Conservation (phyloP, 768 basidiomycete species). For the Agrocybe praecox region DNA sequence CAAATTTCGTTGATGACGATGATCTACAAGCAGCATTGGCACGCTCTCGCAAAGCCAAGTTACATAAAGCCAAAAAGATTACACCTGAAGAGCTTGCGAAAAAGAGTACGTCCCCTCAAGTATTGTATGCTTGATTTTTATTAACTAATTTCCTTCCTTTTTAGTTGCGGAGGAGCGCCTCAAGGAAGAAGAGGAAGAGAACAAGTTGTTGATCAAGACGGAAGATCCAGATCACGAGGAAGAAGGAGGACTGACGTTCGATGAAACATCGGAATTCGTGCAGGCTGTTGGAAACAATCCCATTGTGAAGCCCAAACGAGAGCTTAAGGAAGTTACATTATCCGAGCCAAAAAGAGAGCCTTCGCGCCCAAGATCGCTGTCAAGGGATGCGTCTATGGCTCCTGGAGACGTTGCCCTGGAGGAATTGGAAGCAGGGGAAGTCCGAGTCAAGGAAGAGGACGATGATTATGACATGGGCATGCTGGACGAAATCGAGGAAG, state of each 20-base stretch:
- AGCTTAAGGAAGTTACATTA: conserved; percentile 37
- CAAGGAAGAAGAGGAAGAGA: conserved; percentile 47
- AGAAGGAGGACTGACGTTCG: conserved; percentile 77
- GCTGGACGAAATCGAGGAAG: conserved; percentile 76
- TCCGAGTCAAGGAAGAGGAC: conserved; percentile 71
- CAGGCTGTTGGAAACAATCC: conserved; percentile 78
- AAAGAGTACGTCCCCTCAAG: conserved; percentile 53
- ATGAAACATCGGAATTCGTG: conserved; percentile 97
- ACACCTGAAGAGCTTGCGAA: conserved; percentile 83
- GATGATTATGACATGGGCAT: conserved; percentile 72
- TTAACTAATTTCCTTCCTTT: conserved; percentile 4
- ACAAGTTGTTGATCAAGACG: conserved; percentile 40
- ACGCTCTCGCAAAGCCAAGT: conserved; percentile 79
- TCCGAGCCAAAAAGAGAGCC: conserved; percentile 7
- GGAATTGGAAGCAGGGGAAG: conserved; percentile 83
- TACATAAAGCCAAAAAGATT: conserved; percentile 74
- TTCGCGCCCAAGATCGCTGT: conserved; percentile 35
- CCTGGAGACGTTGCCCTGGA: conserved; percentile 64
- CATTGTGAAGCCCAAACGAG: conserved; percentile 47
- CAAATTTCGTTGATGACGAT: conserved; percentile 97
- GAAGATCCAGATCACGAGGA: conserved; percentile 44
- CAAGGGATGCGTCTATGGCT: conserved; percentile 58
- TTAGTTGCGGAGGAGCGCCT: conserved; percentile 68
- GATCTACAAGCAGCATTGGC: conserved; percentile 94
- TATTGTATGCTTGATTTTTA: background rate